Evolutionary conservation across 2,329 filamentous ascomycete species (phyloP).

Genomic region (Endocalyx cinctus): DNA sequence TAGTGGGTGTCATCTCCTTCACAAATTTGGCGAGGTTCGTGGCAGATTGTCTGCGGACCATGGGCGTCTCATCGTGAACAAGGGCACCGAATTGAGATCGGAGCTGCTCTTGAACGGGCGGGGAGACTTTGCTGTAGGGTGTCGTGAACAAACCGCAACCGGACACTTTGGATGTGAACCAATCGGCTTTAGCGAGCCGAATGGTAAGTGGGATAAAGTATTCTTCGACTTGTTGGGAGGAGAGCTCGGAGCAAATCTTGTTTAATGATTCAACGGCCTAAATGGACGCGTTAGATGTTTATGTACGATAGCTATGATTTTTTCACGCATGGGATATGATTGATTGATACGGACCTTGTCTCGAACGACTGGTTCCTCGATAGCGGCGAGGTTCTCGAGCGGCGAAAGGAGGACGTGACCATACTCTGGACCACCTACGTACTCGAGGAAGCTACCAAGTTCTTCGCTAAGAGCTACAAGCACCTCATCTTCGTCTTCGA

Average conservation of each 20-base stretch:
- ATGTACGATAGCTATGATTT: slow-evolving; percentile 11
- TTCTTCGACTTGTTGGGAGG: slow-evolving; percentile 88
- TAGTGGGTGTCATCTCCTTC: slow-evolving; percentile 86
- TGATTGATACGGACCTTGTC: slow-evolving; percentile 70
- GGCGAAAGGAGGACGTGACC: slow-evolving; percentile 95
- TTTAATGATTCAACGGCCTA: slow-evolving; percentile 98
- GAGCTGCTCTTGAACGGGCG: slow-evolving; percentile 83
- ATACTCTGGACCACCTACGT: slow-evolving; percentile 89
- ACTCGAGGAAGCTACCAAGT: slow-evolving; percentile 93
- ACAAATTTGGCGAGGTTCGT: slow-evolving; percentile 97
- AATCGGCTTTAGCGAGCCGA: slow-evolving; percentile 97
- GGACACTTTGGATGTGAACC: slow-evolving; percentile 99
- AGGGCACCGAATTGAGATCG: slow-evolving; percentile 88
- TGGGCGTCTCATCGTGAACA: slow-evolving; percentile 97
- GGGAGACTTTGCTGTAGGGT: slow-evolving; percentile 87
- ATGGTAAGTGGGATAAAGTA: slow-evolving; percentile 95
- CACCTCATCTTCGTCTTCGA: slow-evolving; percentile 98
- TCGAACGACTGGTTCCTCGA: slow-evolving; percentile 94
- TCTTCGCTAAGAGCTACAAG: slow-evolving; percentile 96
- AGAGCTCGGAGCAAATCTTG: slow-evolving; percentile 95
- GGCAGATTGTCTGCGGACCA: slow-evolving; percentile 95
- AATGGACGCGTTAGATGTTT: too few relatives aligned
- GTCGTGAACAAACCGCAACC: slow-evolving; percentile 92
- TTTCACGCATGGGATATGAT: slow-evolving; percentile 1
- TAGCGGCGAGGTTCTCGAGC: slow-evolving; percentile 94